Conservation (phyloP, 768 basidiomycete species). For the Lyophyllum semitale region DNA sequence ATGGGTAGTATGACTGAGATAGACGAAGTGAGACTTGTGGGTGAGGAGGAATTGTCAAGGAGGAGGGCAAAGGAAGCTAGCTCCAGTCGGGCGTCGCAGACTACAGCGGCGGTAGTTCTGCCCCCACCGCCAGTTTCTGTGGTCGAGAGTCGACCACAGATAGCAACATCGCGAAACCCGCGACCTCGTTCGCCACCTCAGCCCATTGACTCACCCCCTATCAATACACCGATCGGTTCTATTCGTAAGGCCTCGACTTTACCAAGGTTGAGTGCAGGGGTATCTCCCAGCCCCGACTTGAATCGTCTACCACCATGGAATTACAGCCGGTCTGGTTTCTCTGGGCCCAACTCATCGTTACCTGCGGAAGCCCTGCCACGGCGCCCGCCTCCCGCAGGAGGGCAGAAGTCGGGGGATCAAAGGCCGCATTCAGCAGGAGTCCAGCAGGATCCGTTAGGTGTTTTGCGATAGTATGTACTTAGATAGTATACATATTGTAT, state of each 20-base stretch:
- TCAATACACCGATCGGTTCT: constrained; percentile 9
- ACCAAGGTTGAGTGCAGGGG: constrained; percentile 1
- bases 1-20: constrained; percentile 52
- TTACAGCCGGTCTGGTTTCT: constrained; percentile 55
- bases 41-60: constrained; percentile 43
- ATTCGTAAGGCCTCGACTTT: constrained; percentile 5
- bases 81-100: not conserved
- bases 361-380: constrained; percentile 49
- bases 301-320: constrained; percentile 52
- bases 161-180: constrained; percentile 20
- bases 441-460: constrained; percentile 43
- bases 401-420: constrained; percentile 28
- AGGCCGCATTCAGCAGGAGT: constrained; percentile 19
- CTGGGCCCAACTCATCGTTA: constrained; percentile 26
- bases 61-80: constrained; percentile 5
- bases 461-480: constrained; percentile 11
- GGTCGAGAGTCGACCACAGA: constrained; percentile 35
- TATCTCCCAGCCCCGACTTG: constrained; percentile 10
- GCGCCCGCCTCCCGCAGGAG: constrained; percentile 40
- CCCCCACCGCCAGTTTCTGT: constrained; percentile 43
- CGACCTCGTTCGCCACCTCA: constrained; percentile 15
- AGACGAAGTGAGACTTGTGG: constrained; percentile 68
- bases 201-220: constrained; percentile 10
- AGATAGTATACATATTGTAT: constrained; percentile 15
- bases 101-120: constrained; percentile 9